Base-by-base conservation (phyloP, 192 early-diverging fungal species). In the Gryganskiella cystojenkinii region DNA sequence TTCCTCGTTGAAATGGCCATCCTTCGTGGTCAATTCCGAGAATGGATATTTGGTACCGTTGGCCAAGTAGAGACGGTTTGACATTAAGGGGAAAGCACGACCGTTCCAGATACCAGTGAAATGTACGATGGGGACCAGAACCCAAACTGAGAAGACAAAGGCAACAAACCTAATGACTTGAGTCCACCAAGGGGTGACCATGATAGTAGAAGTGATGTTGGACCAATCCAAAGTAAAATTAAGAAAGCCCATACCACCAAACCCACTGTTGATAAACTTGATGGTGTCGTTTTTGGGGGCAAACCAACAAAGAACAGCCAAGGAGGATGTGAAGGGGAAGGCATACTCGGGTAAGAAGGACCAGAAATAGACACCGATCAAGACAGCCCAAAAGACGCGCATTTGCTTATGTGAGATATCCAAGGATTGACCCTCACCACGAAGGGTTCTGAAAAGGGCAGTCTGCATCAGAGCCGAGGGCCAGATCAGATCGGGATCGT, bases 181-280 rank as follows among this genome's bases (percentile, higher is more conserved):
- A 33, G 80, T 81, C 64, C 71, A 80, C 81, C 78, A 83, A 5
- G 84, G 84, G 17, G 78, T 71, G 24, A 81, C 64, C 56, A 82
- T 71, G 58, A 79, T 75, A 15, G 33, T 71, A 30, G 71, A 73
- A n/a, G 80, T 80, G 33, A 82, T 66, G 34, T 80, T 78, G 22
- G 71, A 80, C 84, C 84, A 85, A 43, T 82, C 56, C 43, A 83
- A 47, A 10, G 80, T 83, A 50, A 85, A 83, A 70, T 82, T 83
- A 24, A 83, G 28, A 43, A 85, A 70, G 20, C 84, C 84, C 72
- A 85, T 76, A 15, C 84, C 84, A 3, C 82, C 71, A n/a, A 83
- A 47, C 15, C 80, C 81, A 66, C 73, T 72, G 52, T 73, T 67
- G 28, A 85, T 56, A 54, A 81, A 81, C 37, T 73, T 70, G 63